phyloP scores from a whole-genome alignment of 75 land plant genomes.

The Sequoiadendron giganteum region DNA sequence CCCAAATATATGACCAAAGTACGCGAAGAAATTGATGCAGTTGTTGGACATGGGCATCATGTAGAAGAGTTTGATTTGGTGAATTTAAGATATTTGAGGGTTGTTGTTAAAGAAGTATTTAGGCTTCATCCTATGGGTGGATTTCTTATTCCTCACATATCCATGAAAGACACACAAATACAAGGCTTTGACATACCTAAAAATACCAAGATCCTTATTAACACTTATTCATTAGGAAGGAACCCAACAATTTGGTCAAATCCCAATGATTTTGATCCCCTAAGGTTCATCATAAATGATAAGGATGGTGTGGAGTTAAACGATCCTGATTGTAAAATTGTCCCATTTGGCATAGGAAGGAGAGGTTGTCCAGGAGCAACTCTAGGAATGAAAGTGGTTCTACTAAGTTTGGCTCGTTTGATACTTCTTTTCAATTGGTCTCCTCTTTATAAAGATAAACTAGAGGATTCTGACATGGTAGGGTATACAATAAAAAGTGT shows the following conservation, averaged over 20 bases:
- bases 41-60: slow-evolving; percentile 15
- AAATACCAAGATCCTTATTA: too few species aligned
- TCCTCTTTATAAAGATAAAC: neutral
- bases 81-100: slow-evolving; percentile 16
- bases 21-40: slow-evolving; percentile 20
- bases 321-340: slow-evolving; percentile 19
- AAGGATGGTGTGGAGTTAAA: slow-evolving; percentile 7
- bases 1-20: slow-evolving; percentile 20
- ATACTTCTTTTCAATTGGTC: slow-evolving; percentile 23
- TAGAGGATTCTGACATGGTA: neutral
- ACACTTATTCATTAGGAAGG: too few species aligned
- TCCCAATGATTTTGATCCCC: neutral
- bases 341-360: slow-evolving; percentile 36
- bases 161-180: slow-evolving; percentile 15
- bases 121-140: slow-evolving; percentile 29
- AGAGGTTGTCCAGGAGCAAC: neutral
- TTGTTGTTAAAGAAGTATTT: slow-evolving; percentile 34
- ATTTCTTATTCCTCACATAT: slow-evolving; percentile 24
- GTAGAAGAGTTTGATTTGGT: slow-evolving; percentile 32
- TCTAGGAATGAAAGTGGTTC: slow-evolving; percentile 14
- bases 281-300: neutral
- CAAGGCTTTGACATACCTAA: slow-evolving; percentile 43
- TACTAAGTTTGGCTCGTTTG: slow-evolving; percentile 17
- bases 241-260: neutral
- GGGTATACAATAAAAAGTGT: neutral